These are phyloP conservation scores for Psidium friedrichsthalianum DNA, from an alignment of 345 rosid species.

Conservation along the genomic window DNA sequence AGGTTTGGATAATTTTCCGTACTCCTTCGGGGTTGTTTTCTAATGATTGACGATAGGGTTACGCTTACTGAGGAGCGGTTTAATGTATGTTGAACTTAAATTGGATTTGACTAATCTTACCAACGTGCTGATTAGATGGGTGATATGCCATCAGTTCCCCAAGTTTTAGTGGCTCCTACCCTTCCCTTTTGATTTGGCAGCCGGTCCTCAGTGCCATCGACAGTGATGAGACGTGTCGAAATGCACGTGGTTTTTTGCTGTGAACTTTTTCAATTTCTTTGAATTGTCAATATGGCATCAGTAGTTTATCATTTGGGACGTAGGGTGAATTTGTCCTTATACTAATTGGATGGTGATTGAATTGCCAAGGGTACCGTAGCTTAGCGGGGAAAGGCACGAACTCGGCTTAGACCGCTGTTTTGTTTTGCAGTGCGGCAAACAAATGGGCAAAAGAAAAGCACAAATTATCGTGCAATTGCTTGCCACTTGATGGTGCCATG, in stretches of 20 bases:
- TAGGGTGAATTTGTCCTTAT: not conserved
- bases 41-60: not conserved
- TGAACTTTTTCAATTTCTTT: not conserved
- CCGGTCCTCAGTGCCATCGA: not conserved
- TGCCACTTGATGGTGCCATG: not conserved
- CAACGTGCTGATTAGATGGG: not conserved
- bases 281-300: not conserved
- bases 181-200: not conserved
- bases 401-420: not conserved
- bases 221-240: not conserved
- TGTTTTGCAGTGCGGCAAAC: not conserved
- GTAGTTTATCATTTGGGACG: not conserved
- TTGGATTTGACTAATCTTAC: not conserved
- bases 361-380: not conserved
- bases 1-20: not conserved
- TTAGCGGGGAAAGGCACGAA: not conserved
- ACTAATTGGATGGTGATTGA: not conserved
- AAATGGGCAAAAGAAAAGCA: not conserved
- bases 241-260: not conserved
- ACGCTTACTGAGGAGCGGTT: not conserved
- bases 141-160: not conserved
- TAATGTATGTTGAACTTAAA: not conserved
- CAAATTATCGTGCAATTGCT: too few species aligned
- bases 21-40: not conserved
- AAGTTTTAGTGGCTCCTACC: not conserved